Evolutionary conservation across 2,329 filamentous ascomycete genomes (phyloP).

Genomic region (Claviceps monticola): DNA sequence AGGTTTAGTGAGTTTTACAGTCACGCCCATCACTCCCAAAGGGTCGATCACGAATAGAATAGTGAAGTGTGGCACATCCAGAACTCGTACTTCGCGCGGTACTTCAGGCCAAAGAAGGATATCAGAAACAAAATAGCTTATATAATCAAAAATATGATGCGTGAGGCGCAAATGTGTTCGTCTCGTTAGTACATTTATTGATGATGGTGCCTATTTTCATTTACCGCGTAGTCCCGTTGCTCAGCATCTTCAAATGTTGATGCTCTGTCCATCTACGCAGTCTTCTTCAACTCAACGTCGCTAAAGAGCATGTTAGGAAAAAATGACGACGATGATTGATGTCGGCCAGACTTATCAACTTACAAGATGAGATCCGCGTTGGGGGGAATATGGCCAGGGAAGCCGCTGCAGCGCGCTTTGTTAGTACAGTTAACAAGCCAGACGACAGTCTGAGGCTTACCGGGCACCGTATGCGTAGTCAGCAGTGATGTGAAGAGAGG

Average conservation of each 20-base stretch:
- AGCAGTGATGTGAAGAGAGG: constrained; percentile 63
- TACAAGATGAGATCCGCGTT: constrained; percentile 4
- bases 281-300: constrained; percentile 6
- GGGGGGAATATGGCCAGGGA: constrained; percentile 60
- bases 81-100: no score
- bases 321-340: not conserved
- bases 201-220: not conserved
- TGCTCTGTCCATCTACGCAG: not conserved
- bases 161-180: not conserved
- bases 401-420: constrained; percentile 43
- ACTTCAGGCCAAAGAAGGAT: no score
- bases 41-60: no score
- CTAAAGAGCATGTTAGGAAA: constrained; percentile 2
- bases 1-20: no score
- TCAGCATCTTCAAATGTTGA: not conserved
- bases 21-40: no score
- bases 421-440: not conserved
- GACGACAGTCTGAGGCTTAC: constrained; percentile 30
- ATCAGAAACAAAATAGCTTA: no score
- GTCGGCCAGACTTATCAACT: not conserved
- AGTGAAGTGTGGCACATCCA: no score
- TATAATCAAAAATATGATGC: no score
- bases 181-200: constrained; percentile 1
- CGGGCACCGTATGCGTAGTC: constrained; percentile 9
- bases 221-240: not conserved